phyloP scores from a whole-genome alignment of 306 rosid species.

The Cajanus cajan region DNA sequence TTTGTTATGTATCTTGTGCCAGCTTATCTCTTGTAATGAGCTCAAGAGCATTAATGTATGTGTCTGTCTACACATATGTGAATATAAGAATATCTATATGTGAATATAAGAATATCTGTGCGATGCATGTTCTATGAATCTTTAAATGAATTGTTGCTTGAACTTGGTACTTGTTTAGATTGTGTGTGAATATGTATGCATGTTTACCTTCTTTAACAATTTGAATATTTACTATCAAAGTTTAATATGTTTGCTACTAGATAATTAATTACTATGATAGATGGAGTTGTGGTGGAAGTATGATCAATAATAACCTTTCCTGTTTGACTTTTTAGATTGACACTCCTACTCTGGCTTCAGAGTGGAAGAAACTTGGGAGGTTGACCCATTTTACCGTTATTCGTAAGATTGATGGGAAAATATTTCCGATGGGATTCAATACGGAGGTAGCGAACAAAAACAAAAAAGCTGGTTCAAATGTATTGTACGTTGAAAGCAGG shows the following conservation, averaged over 20 bases:
- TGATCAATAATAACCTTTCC: slow-evolving; percentile 25
- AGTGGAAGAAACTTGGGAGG: slow-evolving; percentile 83
- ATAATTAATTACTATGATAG: not conserved
- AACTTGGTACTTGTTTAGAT: not conserved
- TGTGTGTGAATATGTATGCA: not conserved
- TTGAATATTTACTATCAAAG: slow-evolving; percentile 1
- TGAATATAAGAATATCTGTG: no score
- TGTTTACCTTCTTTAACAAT: not conserved
- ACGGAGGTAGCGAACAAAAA: slow-evolving; percentile 75
- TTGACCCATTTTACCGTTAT: slow-evolving; percentile 89
- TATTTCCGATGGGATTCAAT: slow-evolving; percentile 81
- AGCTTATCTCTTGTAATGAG: slow-evolving; percentile 5
- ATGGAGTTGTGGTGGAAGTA: slow-evolving; percentile 17
- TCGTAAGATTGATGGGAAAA: slow-evolving; percentile 84
- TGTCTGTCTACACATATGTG: not conserved
- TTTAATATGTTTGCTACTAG: not conserved
- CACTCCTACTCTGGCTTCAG: slow-evolving; percentile 88
- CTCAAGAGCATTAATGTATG: not conserved
- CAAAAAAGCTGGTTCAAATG: slow-evolving; percentile 68
- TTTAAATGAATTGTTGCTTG: slow-evolving; percentile 10
- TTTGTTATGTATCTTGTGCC: not conserved
- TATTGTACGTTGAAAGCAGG: slow-evolving; percentile 82
- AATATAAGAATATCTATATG: not conserved
- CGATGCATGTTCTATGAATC: not conserved
- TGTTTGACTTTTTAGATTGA: slow-evolving; percentile 71